Percentiles rank a stretch among this genome's conserved stretches.
These are phyloP conservation scores for Backusella tarrabulga DNA, from an alignment of 192 early-diverging fungal genomes.

Conservation along the genomic window DNA sequence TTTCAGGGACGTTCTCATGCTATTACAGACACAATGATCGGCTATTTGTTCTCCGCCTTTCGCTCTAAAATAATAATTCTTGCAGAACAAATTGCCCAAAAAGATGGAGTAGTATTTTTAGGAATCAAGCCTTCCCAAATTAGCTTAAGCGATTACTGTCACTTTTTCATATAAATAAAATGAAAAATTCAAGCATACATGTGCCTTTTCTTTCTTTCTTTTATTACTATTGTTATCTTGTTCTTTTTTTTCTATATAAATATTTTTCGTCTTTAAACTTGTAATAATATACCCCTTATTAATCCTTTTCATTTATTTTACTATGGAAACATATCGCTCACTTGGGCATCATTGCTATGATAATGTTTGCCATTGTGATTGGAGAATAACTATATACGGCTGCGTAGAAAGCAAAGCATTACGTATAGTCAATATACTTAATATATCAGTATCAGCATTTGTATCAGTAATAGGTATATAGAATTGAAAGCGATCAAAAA, in stretches of 20 bases:
- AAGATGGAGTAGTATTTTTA: not conserved
- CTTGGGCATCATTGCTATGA: constrained; percentile 8
- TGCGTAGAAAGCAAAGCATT: constrained; percentile 22
- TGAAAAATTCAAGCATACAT: not conserved
- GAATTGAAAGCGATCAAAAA: not conserved
- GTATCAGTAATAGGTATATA: constrained; percentile 23
- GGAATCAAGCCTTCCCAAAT: not conserved
- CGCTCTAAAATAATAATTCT: not conserved
- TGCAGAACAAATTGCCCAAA: not conserved
- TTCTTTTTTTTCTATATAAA: not conserved
- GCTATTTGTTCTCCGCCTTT: not conserved
- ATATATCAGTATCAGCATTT: constrained; percentile 21
- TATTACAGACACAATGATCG: not conserved
- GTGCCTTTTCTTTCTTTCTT: not conserved
- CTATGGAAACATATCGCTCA: not conserved
- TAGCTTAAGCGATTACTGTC: not conserved
- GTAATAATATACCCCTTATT: not conserved
- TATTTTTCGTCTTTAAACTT: not conserved
- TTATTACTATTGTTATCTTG: not conserved
- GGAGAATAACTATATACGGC: constrained; percentile 17
- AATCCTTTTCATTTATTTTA: not conserved
- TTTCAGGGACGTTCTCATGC: not conserved
- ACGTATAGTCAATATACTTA: constrained; percentile 16
- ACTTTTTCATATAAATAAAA: not conserved
- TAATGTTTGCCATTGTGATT: constrained; percentile 19